phyloP scores from a whole-genome alignment of 2,329 filamentous ascomycete genomes.

The Neonectria ditissima region DNA sequence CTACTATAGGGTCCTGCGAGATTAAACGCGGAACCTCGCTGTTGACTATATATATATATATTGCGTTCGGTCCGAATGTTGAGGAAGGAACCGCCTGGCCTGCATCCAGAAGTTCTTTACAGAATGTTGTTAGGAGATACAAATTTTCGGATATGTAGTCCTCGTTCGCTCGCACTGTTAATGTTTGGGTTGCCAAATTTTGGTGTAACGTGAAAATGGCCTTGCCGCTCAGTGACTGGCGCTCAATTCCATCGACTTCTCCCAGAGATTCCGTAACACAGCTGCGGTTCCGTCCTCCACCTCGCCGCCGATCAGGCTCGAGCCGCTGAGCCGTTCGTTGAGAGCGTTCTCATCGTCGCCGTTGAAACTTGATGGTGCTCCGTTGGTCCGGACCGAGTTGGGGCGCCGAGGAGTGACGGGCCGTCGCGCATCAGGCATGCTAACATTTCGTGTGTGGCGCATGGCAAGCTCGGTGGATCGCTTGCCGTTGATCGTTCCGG shows the following conservation, averaged over 20 bases:
- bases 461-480: constrained; percentile 45
- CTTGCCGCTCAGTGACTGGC: constrained; percentile 55
- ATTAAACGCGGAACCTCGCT: background rate
- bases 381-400: constrained; percentile 53
- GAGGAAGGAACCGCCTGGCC: background rate
- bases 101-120: background rate
- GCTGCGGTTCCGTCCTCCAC: constrained; percentile 64
- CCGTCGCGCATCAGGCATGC: constrained; percentile 51
- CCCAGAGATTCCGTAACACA: constrained; percentile 70
- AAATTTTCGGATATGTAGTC: background rate
- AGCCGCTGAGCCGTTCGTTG: constrained; percentile 61
- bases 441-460: constrained; percentile 55
- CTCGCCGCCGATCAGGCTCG: constrained; percentile 61
- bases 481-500: constrained; percentile 54
- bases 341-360: constrained; percentile 57
- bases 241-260: constrained; percentile 69
- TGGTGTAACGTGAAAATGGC: constrained; percentile 12
- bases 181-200: background rate
- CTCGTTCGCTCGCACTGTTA: background rate
- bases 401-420: constrained; percentile 48
- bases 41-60: background rate
- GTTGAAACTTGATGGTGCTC: constrained; percentile 59
- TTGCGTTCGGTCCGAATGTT: background rate
- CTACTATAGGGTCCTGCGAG: background rate
- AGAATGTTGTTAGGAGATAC: background rate